Percentiles rank a stretch among this genome's conserved stretches.
Conservation (phyloP, 2,329 filamentous ascomycete genomes). For the Ophiostoma quercus region DNA sequence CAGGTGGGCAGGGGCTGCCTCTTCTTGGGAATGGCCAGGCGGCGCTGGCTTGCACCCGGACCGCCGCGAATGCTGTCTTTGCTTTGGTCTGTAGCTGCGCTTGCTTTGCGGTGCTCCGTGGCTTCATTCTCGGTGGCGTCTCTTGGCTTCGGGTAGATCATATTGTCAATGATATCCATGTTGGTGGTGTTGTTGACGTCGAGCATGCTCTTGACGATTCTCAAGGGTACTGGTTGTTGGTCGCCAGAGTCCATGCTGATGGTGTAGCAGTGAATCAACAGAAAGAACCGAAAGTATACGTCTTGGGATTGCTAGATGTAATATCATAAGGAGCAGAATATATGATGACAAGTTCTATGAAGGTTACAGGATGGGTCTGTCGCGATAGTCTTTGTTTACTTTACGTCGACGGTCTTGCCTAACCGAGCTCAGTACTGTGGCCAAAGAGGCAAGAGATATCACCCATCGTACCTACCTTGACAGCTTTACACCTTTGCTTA, state of each 20-base stretch:
- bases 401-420: neutral
- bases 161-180: neutral
- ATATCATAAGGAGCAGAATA: neutral
- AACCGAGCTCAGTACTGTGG: neutral
- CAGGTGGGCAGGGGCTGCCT: slow-evolving; percentile 25
- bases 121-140: neutral
- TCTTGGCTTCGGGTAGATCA: neutral
- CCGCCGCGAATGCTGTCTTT: slow-evolving; percentile 30
- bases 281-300: neutral
- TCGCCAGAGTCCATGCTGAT: neutral
- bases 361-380: neutral
- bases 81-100: slow-evolving; percentile 31
- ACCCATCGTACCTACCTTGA: neutral
- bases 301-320: too few relatives aligned
- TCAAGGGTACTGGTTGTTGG: slow-evolving; percentile 21
- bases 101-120: slow-evolving; percentile 19
- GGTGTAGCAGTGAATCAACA: neutral
- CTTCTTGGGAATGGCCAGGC: slow-evolving; percentile 37
- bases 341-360: neutral
- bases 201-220: slow-evolving; percentile 26
- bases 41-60: slow-evolving; percentile 27
- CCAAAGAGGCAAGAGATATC: neutral
- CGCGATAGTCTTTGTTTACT: slow-evolving; percentile 3
- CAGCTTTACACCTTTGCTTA: neutral
- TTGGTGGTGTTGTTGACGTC: neutral